A percentile compares a stretch with the other conserved stretches of the same genome.
These are phyloP conservation scores for Agaricus subrufescens DNA, from an alignment of 768 basidiomycete genomes.

Conservation along the genomic window DNA sequence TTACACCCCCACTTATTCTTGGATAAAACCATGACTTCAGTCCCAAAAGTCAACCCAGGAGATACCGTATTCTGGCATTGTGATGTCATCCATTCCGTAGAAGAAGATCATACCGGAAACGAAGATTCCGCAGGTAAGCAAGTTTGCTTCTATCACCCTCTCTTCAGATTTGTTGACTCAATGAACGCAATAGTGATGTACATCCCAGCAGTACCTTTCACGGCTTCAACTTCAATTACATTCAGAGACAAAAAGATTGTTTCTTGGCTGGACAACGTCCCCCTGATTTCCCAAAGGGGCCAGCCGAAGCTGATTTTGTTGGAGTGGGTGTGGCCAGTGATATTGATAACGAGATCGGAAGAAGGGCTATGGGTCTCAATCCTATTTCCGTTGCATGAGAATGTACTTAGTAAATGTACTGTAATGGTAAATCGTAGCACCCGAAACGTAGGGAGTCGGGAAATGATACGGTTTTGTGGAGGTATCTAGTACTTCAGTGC, in stretches of 20 bases:
- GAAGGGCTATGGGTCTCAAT: not conserved
- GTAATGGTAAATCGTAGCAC: no score
- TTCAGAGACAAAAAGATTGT: conserved; percentile 54
- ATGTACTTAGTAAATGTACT: no score
- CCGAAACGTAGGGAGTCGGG: no score
- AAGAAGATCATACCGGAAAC: conserved; percentile 46
- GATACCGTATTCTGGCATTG: conserved; percentile 82
- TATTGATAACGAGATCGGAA: conserved; percentile 28
- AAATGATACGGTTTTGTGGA: no score
- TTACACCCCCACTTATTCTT: conserved; percentile 68
- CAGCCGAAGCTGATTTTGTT: conserved; percentile 29
- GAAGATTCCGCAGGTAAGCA: conserved; percentile 50
- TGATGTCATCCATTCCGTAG: conserved; percentile 47
- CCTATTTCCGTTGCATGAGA: no score
- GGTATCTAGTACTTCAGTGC: no score
- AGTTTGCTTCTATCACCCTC: not conserved
- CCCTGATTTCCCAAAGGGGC: conserved; percentile 62
- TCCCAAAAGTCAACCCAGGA: conserved; percentile 69
- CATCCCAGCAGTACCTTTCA: conserved; percentile 68
- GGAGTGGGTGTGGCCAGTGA: conserved; percentile 33
- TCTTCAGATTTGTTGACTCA: conserved; percentile 2
- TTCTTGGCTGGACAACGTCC: conserved; percentile 61
- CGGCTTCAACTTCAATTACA: conserved; percentile 57
- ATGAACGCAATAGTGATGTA: conserved; percentile 55
- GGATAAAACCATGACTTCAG: conserved; percentile 60